Evolutionary conservation across 441 rosid species (phyloP), one percentile per base, ranked within the genome.

Genomic region (Adansonia gregorii): DNA sequence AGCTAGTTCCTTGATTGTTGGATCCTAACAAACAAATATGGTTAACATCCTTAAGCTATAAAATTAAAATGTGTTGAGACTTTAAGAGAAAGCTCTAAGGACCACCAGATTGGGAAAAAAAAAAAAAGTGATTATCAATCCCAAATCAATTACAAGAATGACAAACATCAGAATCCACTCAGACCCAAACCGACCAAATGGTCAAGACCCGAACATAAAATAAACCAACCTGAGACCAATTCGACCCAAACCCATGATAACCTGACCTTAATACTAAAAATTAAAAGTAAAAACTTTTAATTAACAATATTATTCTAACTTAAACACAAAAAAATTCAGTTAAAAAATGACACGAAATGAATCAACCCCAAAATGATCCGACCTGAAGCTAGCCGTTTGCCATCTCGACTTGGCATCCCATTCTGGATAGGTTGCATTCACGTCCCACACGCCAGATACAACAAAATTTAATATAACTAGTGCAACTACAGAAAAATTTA

Each of bases 1-100:
- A 75, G 98, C 98, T 64, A 94, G 77, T 49, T 92, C 95, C 86
- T 92, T 92, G 80, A 97, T 93, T 83, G 94, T 94, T 8, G 98
- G 98, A 77, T 97, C 99, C 99, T 97, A 78, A 41, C 7, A 82
- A 39, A 76, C 41, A 46, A 39, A 27, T 43, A 80, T 19, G 27
- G 6, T 56, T 39, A 46, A 35, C 39, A 35, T 3, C 4, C 39
- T 3, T 35, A 35, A 35, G 39, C 39, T 5, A 35, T 35, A 41
- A 41, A 41, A 41, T 41, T 5, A 41, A 41, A 41, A 41, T 41
- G 45, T 41, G 45, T 0, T 4, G 8, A 68, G 45, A 41, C 45
- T 41, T 41, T 0, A 41, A 8, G 2, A 20, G 31, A 35, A 14
- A 55, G n/a, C 17, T 17, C 22, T 35, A 39, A 20, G 10, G 55